Evolutionary conservation across 306 rosid genomes (phyloP).

Genomic region (Casuarina glauca): DNA sequence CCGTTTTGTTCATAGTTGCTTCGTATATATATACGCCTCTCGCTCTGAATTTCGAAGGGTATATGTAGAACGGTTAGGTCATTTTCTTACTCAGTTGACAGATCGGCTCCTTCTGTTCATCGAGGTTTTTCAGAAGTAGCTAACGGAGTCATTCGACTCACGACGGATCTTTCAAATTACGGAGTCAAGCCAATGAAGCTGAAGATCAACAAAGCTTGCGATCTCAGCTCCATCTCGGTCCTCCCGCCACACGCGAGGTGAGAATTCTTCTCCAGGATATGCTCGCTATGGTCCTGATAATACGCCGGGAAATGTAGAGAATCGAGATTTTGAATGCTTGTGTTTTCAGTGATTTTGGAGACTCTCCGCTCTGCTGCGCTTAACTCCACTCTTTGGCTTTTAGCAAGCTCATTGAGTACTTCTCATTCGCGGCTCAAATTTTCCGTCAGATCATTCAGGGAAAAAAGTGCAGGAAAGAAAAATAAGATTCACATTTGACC

Average conservation of each 20-base stretch:
- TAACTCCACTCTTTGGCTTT: neutral
- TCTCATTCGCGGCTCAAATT: neutral
- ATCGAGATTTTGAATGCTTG: neutral
- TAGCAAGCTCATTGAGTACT: neutral
- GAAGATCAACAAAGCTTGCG: conserved; percentile 90
- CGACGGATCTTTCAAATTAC: conserved; percentile 5
- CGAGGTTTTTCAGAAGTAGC: neutral
- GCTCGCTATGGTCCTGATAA: conserved; percentile 4
- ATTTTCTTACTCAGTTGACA: conserved; percentile 4
- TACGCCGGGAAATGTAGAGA: conserved; percentile 8
- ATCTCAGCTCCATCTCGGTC: conserved; percentile 85
- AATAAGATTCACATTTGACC: neutral
- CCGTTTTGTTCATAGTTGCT: no score
- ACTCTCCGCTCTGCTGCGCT: neutral
- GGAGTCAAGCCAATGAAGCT: conserved; percentile 41
- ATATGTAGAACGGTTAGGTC: no score
- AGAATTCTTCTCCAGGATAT: neutral
- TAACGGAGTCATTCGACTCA: neutral
- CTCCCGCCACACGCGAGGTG: conserved; percentile 77
- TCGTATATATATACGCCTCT: neutral
- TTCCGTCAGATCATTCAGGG: neutral
- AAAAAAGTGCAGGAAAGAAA: conserved; percentile 22
- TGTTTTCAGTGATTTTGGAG: neutral
- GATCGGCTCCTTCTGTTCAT: conserved; percentile 19
- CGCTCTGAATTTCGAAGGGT: conserved; percentile 15